Base-by-base conservation (phyloP, 495 filamentous ascomycete species). In the Ramalina peruviana region DNA sequence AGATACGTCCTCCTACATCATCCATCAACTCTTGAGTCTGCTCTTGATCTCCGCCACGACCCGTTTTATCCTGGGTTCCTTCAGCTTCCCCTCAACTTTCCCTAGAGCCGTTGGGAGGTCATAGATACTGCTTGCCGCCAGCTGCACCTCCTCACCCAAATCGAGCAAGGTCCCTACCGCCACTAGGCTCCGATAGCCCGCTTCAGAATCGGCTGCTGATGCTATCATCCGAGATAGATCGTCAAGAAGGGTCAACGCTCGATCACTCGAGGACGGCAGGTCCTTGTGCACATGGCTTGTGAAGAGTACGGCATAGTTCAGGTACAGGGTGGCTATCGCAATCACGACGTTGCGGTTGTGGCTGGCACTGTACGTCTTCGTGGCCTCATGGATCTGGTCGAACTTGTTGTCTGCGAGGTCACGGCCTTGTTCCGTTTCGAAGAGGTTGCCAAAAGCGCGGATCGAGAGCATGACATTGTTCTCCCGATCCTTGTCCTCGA, bases 401-500 rank as follows among this genome's bases (percentile, higher is more conserved):
- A 85, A 85, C 30, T 72, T 65, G 15, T 64, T 62, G 4, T 75
- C 66, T 1, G 75, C 76, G 1, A 89, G 66, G 16, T 70, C 62
- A 11, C 85, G 78, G 30, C 92, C 92, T 49, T 79, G 67, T 3
- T 73, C 61, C 0, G 84, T 87, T 49, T 79, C 76, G 65, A 96
- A 97, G 6, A 97, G 68, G 51, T 99, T 99, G n/a, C 77, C 81
- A 43, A 94, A 74, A 13, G 81, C 74, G 11, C 93, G 87, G 39
- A 85, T 67, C 0, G 84, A 76, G 64, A 97, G 79, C 85, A 97
- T 94, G 27, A 81, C 75, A 58, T 85, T 85, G 61, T 96, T 95
- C 12, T 77, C 67, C 13, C 70, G 67, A 17, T 65, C 57, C 36
- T 61, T 68, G 7, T 65, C 58, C 21, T 75, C 69, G 49, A 89